These are phyloP conservation scores for Hylodesmum podocarpum DNA, from an alignment of 306 rosid species.

Conservation along the genomic window DNA sequence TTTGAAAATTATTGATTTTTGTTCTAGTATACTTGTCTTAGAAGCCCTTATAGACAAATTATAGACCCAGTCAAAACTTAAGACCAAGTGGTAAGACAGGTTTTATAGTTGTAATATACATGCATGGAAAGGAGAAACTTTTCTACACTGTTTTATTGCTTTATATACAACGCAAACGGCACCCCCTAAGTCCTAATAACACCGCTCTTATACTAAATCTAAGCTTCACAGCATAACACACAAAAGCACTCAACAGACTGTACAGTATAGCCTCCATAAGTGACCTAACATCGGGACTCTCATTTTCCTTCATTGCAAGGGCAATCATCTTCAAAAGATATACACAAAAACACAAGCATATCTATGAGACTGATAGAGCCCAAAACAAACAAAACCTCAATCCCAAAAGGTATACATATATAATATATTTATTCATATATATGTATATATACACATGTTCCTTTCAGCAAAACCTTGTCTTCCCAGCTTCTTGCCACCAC, in stretches of 20 bases:
- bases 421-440: neutral
- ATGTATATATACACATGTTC: slow-evolving; percentile 22
- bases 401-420: neutral
- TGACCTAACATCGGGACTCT: slow-evolving; percentile 38
- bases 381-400: slow-evolving; percentile 25
- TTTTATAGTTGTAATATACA: neutral
- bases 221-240: slow-evolving; percentile 28
- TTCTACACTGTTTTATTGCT: slow-evolving; percentile 22
- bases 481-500: neutral
- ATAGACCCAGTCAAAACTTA: too few relatives aligned
- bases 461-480: slow-evolving; percentile 16
- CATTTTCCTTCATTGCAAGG: slow-evolving; percentile 28
- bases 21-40: too few relatives aligned
- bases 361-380: slow-evolving; percentile 5
- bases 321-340: slow-evolving; percentile 16
- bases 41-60: too few relatives aligned
- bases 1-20: too few relatives aligned
- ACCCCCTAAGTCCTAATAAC: slow-evolving; percentile 22
- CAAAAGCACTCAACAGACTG: slow-evolving; percentile 43
- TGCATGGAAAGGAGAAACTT: slow-evolving; percentile 1
- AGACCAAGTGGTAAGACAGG: neutral
- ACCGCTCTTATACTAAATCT: slow-evolving; percentile 15
- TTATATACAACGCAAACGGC: slow-evolving; percentile 33
- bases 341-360: slow-evolving; percentile 38
- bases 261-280: slow-evolving; percentile 54